Evolutionary conservation across 1,284 basidiomycete genomes (phyloP), one percentile per base, ranked within the genome.

Genomic region (Tremellales sp.): DNA sequence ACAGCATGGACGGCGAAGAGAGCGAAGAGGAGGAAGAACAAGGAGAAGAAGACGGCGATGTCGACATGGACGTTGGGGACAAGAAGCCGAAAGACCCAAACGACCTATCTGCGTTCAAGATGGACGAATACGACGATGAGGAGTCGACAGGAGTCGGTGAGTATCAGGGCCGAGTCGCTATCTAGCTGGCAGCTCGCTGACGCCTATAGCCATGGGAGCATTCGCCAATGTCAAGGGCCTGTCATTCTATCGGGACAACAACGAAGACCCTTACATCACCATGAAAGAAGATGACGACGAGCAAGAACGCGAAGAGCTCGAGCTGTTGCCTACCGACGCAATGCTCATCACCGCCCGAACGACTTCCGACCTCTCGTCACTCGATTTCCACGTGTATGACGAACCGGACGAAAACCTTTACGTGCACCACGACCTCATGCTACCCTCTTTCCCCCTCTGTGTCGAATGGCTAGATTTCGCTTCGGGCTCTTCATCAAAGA

Each of bases 391-490:
- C 75, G 84, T 96, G 57, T 96, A 94, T 75, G 90, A 94, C 72
- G 91, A 96, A 64, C 79, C 82, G 0, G 80, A 89, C 77, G 90
- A 94, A 69, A 92, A 91, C 67, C 81, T 98, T 26, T 98, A 94
- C 70, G 88, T 89, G 24, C 96, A 98, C 71, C 96, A 99, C 76
- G 96, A 99, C 73, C 81, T 97, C 65, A 89, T 99, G 84, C 82
- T 99, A 15, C 94, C 94, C 51, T 88, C 90, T 52, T 96, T 97
- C 77, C 96, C 96, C 3, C 85, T 99, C 52, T 97, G 94, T 65
- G 85, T 99, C 51, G 96, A 98, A 80, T 99, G 96, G 96, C 85
- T 98, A 57, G 90, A 98, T 74, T 97, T 92, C 71, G 81, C 85
- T 11, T 56, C 63, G 15, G 61, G 65, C n/a, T 42, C 43, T 35